Evolutionary conservation across 2,329 filamentous ascomycete genomes (phyloP), one percentile per base, ranked within the genome.

Genomic region (Thelonectria rubi): DNA sequence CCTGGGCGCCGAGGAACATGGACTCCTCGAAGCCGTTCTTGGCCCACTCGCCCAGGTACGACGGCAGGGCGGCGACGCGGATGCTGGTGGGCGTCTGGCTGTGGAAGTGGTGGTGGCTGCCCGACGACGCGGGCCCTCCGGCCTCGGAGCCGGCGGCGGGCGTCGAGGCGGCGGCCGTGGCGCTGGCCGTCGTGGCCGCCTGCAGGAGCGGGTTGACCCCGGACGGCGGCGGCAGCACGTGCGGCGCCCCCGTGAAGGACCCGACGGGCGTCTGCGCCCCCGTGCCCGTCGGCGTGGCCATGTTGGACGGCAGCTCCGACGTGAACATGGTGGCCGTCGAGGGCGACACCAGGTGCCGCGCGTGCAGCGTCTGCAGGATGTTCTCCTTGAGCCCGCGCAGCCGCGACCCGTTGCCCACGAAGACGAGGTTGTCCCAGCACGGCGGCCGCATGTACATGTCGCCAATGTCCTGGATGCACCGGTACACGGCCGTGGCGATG

Each of bases 321-420:
- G 94, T 97, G 83, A 98, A 98, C 72, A 98, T 98, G 43, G 94
- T 97, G 52, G 93, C 93, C 1, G 93, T 94, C 26, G 91, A 94
- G 0, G 95, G 95, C 2, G 94, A 97, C 68, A 99, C 89, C 55
- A 97, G 86, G 76, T 97, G 95, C 66, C 94, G 93, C 50, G 89
- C 86, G 39, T 86, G 86, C 37, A 99, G 86, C 0, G 89, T 93
- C 70, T 91, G 86, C 39, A 98, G 76, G 49, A 99, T 88, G 68
- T 94, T 92, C 71, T 97, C 93, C 68, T 91, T 94, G 76, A 99
- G 94, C 5, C 95, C 93, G 80, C 82, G 81, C 49, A 87, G 82
- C 48, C 84, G 84, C 39, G 82, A 88, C 59, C 95, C 95, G 72
- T 97, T 97, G 69, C 95, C 95, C 54, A 97, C 91, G 57, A 99